Conservation (phyloP, 1,139 yeast species). For the Candida sp. region DNA sequence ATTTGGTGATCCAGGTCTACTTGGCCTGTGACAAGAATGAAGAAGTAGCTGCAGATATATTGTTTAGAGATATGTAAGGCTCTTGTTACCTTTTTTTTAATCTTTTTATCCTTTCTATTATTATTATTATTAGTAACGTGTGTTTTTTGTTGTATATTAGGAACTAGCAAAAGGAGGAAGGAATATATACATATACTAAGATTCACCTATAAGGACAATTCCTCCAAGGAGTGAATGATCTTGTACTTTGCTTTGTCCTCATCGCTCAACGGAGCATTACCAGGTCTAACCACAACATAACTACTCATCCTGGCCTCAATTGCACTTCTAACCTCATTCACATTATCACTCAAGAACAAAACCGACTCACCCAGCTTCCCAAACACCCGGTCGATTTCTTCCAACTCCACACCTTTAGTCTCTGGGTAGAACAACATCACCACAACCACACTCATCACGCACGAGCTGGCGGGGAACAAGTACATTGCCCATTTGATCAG, state of each 20-base stretch:
- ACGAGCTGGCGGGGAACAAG: slow-evolving; percentile 50
- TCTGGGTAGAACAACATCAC: slow-evolving; percentile 83
- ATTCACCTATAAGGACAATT: slow-evolving; percentile 13
- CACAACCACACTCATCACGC: slow-evolving; percentile 47
- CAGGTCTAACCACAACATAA: slow-evolving; percentile 70
- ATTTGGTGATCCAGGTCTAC: slow-evolving; percentile 89
- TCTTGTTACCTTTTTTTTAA: background rate
- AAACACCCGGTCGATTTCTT: slow-evolving; percentile 86
- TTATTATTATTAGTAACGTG: background rate
- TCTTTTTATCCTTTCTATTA: background rate
- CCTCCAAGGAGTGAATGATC: slow-evolving; percentile 22
- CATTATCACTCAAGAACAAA: slow-evolving; percentile 79
- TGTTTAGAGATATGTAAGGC: slow-evolving; percentile 57
- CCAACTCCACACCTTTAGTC: slow-evolving; percentile 86
- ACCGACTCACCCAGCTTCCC: slow-evolving; percentile 41
- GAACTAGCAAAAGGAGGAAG: background rate
- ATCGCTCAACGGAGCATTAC: slow-evolving; percentile 61
- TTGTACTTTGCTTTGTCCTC: slow-evolving; percentile 26
- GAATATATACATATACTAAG: background rate
- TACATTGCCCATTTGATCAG: slow-evolving; percentile 55
- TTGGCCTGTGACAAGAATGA: slow-evolving; percentile 99
- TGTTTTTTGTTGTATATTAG: background rate
- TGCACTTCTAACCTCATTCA: slow-evolving; percentile 75
- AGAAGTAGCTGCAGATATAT: slow-evolving; percentile 92
- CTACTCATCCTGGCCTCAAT: slow-evolving; percentile 63